phyloP scores from a whole-genome alignment of 116 monocot species.

The Thalassia testudinum region DNA sequence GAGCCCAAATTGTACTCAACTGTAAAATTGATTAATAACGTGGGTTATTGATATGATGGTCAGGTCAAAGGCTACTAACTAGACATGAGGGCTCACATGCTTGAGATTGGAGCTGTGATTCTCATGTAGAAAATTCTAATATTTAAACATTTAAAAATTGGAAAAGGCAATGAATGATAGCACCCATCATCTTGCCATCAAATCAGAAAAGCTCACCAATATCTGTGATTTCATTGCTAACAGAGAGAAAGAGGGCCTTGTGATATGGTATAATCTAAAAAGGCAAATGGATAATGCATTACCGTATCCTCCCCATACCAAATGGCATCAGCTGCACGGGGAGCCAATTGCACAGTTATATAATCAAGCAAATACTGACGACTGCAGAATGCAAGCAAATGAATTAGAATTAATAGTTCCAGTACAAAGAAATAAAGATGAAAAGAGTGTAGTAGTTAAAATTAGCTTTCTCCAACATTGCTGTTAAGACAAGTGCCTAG shows the following conservation, averaged over 20 bases:
- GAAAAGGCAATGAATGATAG: too few relatives aligned
- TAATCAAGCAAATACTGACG: conserved; percentile 72
- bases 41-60: too few relatives aligned
- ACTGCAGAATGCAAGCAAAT: conserved; percentile 11
- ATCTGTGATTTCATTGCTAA: too few relatives aligned
- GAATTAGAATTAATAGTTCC: neutral
- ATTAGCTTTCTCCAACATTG: neutral
- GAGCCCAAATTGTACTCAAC: conserved; percentile 89
- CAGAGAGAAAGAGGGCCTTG: too few relatives aligned
- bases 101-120: too few relatives aligned
- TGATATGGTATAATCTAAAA: too few relatives aligned
- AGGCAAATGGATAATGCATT: neutral
- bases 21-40: conserved; percentile 16
- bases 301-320: conserved; percentile 79
- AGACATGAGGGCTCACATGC: too few relatives aligned
- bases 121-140: too few relatives aligned
- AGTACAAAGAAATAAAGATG: neutral
- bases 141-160: too few relatives aligned
- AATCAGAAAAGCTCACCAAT: too few relatives aligned
- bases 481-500: neutral
- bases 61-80: too few relatives aligned
- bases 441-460: neutral
- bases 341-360: conserved; percentile 83
- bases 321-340: conserved; percentile 83
- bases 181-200: too few relatives aligned